Percentiles rank a stretch among this genome's conserved stretches.
Conservation (phyloP, 345 rosid genomes). For the Hibiscus trionum region DNA sequence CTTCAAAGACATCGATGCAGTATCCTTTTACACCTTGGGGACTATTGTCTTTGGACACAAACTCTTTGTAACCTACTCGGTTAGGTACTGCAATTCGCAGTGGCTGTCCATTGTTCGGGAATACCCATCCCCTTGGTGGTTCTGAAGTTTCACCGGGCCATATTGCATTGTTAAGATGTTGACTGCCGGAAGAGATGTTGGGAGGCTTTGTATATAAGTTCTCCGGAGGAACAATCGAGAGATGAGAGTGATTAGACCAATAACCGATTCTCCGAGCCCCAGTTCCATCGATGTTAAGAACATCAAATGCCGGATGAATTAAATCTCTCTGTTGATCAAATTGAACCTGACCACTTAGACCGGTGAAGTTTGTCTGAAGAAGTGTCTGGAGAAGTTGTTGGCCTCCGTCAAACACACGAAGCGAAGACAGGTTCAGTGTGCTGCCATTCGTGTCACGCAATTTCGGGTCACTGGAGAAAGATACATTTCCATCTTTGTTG, state of each 20-base stretch:
- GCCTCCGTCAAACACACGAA: slow-evolving; percentile 65
- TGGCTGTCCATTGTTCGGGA: slow-evolving; percentile 77
- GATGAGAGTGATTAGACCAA: slow-evolving; percentile 78
- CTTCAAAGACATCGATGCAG: slow-evolving; percentile 89
- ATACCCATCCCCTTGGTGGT: slow-evolving; percentile 82
- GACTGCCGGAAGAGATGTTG: slow-evolving; percentile 39
- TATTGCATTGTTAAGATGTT: slow-evolving; percentile 45
- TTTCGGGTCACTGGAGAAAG: slow-evolving; percentile 61
- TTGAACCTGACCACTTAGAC: slow-evolving; percentile 55
- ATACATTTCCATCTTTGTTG: slow-evolving; percentile 47
- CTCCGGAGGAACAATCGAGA: slow-evolving; percentile 62
- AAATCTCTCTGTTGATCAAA: slow-evolving; percentile 54
- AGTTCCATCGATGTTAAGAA: slow-evolving; percentile 63
- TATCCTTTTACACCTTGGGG: slow-evolving; percentile 77
- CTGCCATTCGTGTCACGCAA: slow-evolving; percentile 40
- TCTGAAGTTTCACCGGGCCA: slow-evolving; percentile 76
- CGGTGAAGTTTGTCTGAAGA: slow-evolving; percentile 56
- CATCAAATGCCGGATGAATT: slow-evolving; percentile 59
- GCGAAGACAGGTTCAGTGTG: slow-evolving; percentile 45
- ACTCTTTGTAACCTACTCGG: slow-evolving; percentile 55
- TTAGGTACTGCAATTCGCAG: slow-evolving; percentile 71
- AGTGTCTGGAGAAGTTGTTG: slow-evolving; percentile 51
- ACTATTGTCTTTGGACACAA: slow-evolving; percentile 42
- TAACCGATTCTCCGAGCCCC: slow-evolving; percentile 68
- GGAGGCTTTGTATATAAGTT: slow-evolving; percentile 43